A percentile compares a stretch with the other conserved stretches of the same genome.
Evolutionary conservation across 768 basidiomycete species (phyloP).

Genomic region (Phaffia australis): DNA sequence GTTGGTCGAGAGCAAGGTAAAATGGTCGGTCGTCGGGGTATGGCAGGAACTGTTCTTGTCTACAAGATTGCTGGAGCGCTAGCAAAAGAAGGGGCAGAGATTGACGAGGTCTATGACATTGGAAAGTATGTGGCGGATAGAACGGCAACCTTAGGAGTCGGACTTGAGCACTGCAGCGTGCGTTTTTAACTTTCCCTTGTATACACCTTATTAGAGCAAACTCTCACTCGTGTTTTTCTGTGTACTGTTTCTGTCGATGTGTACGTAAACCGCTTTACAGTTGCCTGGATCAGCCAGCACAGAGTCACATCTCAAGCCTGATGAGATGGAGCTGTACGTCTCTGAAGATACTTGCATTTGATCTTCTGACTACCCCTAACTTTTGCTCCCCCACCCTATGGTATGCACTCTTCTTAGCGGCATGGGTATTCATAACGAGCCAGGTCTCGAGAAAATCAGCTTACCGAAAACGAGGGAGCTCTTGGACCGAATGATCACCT

Average conservation of each 20-base stretch:
- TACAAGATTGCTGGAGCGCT: constrained; percentile 41
- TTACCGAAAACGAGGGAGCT: constrained; percentile 33
- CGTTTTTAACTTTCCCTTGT: constrained; percentile 1
- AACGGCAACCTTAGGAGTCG: constrained; percentile 39
- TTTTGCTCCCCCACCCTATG: neutral
- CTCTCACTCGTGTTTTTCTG: neutral
- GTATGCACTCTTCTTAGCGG: constrained; percentile 17
- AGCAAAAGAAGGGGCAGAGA: constrained; percentile 34
- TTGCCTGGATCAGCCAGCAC: constrained; percentile 38
- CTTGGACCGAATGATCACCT: constrained; percentile 37
- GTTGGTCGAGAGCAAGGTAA: constrained; percentile 38
- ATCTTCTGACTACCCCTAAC: neutral
- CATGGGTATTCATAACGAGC: constrained; percentile 42
- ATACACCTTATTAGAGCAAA: too few relatives aligned
- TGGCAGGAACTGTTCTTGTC: constrained; percentile 39
- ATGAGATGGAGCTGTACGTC: constrained; percentile 37
- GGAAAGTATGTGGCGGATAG: constrained; percentile 33
- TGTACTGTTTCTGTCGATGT: neutral
- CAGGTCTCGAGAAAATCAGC: constrained; percentile 38
- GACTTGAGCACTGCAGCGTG: constrained; percentile 41
- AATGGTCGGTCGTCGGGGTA: constrained; percentile 39
- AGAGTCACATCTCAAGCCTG: constrained; percentile 36
- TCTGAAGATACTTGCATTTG: neutral
- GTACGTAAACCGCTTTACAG: constrained; percentile 18
- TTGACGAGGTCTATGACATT: constrained; percentile 37